phyloP scores from a whole-genome alignment of 1,139 yeast species.

The Taphrina communis region DNA sequence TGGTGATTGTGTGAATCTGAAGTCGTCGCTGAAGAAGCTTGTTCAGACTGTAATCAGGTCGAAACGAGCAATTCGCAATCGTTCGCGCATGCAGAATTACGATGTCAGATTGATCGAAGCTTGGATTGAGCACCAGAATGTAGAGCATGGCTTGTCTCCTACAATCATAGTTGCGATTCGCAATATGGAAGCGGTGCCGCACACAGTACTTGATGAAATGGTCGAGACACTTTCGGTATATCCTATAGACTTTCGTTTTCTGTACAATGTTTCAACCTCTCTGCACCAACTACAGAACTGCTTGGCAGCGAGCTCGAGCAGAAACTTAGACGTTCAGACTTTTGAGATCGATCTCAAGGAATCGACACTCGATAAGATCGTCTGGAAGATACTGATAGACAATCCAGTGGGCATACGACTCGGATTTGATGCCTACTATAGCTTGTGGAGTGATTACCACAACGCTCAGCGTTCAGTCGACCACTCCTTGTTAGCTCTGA shows the following conservation, averaged over 20 bases:
- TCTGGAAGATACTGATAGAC: slow-evolving; percentile 6
- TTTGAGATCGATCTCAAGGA: slow-evolving; percentile 16
- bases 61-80: slow-evolving; percentile 5
- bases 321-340: slow-evolving; percentile 6
- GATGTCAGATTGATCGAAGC: slow-evolving; percentile 26
- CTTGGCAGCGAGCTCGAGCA: slow-evolving; percentile 10
- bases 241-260: slow-evolving; percentile 12
- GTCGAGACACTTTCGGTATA: slow-evolving; percentile 9
- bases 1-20: slow-evolving; percentile 19
- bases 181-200: slow-evolving; percentile 12
- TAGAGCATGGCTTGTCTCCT: background rate
- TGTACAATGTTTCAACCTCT: slow-evolving; percentile 27
- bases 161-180: slow-evolving; percentile 14
- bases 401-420: slow-evolving; percentile 12
- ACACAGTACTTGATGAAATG: slow-evolving; percentile 13
- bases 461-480: slow-evolving; percentile 28
- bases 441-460: slow-evolving; percentile 22
- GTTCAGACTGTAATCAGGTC: slow-evolving; percentile 16
- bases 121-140: slow-evolving; percentile 11
- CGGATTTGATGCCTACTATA: slow-evolving; percentile 20
- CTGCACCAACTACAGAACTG: slow-evolving; percentile 20
- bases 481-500: slow-evolving; percentile 15
- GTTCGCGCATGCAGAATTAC: slow-evolving; percentile 18
- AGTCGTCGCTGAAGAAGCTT: slow-evolving; percentile 18
- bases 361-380: slow-evolving; percentile 21